Evolutionary conservation across 768 basidiomycete genomes (phyloP).

Genomic region (Leccinum uliginosum): DNA sequence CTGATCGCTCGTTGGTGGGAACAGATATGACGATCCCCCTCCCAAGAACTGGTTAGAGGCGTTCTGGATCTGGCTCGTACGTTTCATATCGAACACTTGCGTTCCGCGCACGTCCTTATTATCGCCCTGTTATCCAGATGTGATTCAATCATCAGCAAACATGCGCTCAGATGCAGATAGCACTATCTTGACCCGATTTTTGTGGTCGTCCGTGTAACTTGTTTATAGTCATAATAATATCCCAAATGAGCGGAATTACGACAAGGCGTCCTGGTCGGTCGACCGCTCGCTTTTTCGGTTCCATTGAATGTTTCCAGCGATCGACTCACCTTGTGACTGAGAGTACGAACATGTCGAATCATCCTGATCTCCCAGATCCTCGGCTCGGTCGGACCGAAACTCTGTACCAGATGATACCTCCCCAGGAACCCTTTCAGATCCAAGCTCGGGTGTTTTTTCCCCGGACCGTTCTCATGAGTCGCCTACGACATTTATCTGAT

Average conservation of each 20-base stretch:
- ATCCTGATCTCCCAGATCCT: too few relatives aligned
- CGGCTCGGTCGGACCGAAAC: too few relatives aligned
- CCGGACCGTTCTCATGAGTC: not conserved
- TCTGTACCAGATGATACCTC: not conserved
- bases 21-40: constrained; percentile 25
- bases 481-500: not conserved
- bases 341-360: not conserved
- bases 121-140: constrained; percentile 1
- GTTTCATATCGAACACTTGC: not conserved
- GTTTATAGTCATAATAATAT: not conserved
- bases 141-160: not conserved
- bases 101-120: not conserved
- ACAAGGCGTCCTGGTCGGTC: not conserved
- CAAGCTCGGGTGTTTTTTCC: not conserved
- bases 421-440: too few relatives aligned
- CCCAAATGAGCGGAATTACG: not conserved
- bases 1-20: not conserved
- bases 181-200: not conserved
- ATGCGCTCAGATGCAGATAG: not conserved
- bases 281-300: not conserved
- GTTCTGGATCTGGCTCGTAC: constrained; percentile 28
- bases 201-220: not conserved
- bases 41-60: constrained; percentile 26
- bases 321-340: not conserved
- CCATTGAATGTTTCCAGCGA: not conserved